A percentile compares a stretch with the other conserved stretches of the same genome.
Evolutionary conservation across 2,329 filamentous ascomycete species (phyloP).

Genomic region (Rhynchosporium graminicola): DNA sequence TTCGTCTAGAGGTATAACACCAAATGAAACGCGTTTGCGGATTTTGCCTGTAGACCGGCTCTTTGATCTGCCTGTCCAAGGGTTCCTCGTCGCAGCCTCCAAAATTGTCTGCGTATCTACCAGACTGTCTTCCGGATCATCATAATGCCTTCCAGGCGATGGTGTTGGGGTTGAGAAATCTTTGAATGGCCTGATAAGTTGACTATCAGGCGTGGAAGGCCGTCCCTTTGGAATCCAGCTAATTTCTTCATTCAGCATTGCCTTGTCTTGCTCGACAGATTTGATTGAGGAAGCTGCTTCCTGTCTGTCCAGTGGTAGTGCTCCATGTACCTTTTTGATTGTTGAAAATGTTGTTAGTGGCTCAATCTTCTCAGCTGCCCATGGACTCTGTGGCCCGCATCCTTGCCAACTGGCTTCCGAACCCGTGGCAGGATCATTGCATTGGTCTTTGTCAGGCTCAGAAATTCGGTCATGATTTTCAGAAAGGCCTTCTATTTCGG

Average conservation of each 20-base stretch:
- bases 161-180: conserved; percentile 30
- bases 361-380: conserved; percentile 27
- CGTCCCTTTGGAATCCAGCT: conserved; percentile 17
- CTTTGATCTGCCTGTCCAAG: conserved; percentile 32
- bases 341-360: conserved; percentile 6
- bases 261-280: background rate
- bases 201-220: conserved; percentile 22
- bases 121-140: background rate
- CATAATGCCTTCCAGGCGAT: conserved; percentile 11
- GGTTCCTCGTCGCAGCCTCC: conserved; percentile 34
- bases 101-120: conserved; percentile 33
- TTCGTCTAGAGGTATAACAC: conserved; percentile 19
- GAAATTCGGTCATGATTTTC: background rate
- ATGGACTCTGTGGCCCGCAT: conserved; percentile 37
- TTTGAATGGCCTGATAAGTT: conserved; percentile 29
- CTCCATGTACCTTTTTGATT: background rate
- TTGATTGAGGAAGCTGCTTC: background rate
- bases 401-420: conserved; percentile 23
- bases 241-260: background rate
- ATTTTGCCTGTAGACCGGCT: conserved; percentile 20
- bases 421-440: background rate
- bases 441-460: background rate
- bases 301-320: background rate
- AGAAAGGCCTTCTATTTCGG: background rate
- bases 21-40: conserved; percentile 39